Evolutionary conservation across 2,329 filamentous ascomycete genomes (phyloP).

Genomic region (Diaporthe nobilis): DNA sequence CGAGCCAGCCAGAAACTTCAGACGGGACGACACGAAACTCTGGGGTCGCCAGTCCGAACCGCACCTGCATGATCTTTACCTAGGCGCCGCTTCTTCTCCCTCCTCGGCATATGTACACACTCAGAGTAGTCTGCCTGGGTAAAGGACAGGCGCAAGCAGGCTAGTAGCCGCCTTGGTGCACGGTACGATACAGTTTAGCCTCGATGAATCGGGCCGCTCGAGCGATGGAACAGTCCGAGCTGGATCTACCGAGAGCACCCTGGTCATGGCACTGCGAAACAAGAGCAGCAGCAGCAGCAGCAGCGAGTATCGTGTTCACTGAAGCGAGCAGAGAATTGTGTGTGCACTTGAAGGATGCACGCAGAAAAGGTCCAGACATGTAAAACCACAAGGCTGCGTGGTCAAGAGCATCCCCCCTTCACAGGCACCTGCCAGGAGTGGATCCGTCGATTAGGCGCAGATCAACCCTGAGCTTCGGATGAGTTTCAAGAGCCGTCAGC

Average conservation of each 20-base stretch:
- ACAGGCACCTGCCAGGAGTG: conserved; percentile 13
- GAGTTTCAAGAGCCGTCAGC: conserved; percentile 34
- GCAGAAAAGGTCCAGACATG: conserved; percentile 7
- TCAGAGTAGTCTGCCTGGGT: background rate
- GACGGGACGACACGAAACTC: conserved; percentile 28
- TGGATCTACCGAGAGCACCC: background rate
- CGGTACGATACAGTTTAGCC: background rate
- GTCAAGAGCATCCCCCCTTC: background rate
- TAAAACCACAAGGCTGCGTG: conserved; percentile 14
- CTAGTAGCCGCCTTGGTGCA: background rate
- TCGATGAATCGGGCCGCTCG: conserved; percentile 11
- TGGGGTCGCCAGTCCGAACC: conserved; percentile 20
- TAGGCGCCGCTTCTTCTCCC: background rate
- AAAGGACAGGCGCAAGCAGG: background rate
- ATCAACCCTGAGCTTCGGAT: conserved; percentile 30
- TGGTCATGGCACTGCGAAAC: background rate
- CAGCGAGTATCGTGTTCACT: background rate
- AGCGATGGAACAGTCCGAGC: conserved; percentile 10
- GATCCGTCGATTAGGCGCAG: conserved; percentile 1
- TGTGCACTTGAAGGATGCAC: background rate
- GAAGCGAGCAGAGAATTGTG: background rate
- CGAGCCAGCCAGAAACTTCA: conserved; percentile 24
- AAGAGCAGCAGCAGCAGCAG: background rate
- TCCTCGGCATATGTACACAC: background rate
- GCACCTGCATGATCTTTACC: conserved; percentile 8